Evolutionary conservation across 805 yeast genomes (phyloP).

Genomic region (Wickerhamiella hasegawae): DNA sequence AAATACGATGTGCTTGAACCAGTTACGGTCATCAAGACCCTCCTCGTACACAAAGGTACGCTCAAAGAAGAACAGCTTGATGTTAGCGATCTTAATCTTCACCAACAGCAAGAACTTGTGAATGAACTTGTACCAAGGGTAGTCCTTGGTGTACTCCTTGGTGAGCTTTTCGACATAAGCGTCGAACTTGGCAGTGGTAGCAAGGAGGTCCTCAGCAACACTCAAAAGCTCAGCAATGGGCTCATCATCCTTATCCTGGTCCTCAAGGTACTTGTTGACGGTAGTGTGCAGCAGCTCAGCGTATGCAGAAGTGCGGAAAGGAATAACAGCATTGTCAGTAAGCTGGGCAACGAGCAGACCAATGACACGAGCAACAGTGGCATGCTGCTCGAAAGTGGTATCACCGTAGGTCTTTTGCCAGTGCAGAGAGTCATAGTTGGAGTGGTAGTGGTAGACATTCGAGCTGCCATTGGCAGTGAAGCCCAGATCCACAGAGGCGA

Average conservation of each 20-base stretch:
- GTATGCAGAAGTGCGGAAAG: constrained; percentile 28
- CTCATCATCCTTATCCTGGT: constrained; percentile 9
- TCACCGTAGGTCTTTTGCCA: constrained; percentile 57
- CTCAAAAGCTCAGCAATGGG: constrained; percentile 9
- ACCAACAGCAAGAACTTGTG: constrained; percentile 14
- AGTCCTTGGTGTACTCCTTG: constrained; percentile 40
- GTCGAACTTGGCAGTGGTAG: constrained; percentile 31
- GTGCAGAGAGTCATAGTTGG: constrained; percentile 53
- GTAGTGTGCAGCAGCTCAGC: constrained; percentile 25
- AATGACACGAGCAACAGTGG: constrained; percentile 35
- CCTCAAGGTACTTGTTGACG: constrained; percentile 22
- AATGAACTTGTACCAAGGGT: constrained; percentile 51
- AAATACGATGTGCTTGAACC: constrained; percentile 45
- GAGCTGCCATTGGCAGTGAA: constrained; percentile 31
- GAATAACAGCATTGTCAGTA: constrained; percentile 32
- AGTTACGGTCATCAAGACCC: constrained; percentile 35
- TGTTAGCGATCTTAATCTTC: constrained; percentile 22
- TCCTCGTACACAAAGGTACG: constrained; percentile 29
- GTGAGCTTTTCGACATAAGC: constrained; percentile 32
- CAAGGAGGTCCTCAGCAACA: constrained; percentile 14
- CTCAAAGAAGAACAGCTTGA: constrained; percentile 28
- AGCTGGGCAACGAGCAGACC: constrained; percentile 35
- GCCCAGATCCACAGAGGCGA: constrained; percentile 38
- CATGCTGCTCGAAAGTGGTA: constrained; percentile 45
- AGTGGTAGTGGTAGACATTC: constrained; percentile 60